Base-by-base conservation (phyloP, 2,329 filamentous ascomycete genomes). In the Trichoderma guizhouense region DNA sequence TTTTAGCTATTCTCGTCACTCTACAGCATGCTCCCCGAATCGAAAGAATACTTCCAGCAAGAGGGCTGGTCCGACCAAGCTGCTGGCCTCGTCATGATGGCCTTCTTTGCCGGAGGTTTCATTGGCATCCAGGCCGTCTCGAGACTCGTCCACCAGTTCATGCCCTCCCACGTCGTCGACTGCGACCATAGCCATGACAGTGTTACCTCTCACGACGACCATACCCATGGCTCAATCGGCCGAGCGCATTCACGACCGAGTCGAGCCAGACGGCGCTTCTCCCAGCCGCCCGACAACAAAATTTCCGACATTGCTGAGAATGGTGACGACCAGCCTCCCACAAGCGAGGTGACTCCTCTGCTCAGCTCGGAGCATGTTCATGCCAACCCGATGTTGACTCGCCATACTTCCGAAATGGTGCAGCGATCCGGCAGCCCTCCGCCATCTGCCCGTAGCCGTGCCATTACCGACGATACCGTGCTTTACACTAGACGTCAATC, bases 1-100 rank as follows among this genome's bases (percentile, higher is more conserved):
- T 47, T 21, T 15, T 11, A 97, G 94, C 88, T 97, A 53, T 98
- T 97, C 81, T 97, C 95, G 43, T 91, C 95, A 1, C 83, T 98
- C 34, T 97, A 95, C 81, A 96, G 91, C 81, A 98, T 98, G 93
- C 87, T 98, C 8, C 95, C 95, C 11, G 94, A 93, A 24, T 91
- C 95, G 2, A 94, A 92, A 78, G 86, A 85, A 51, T 97, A 97
- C 78, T 86, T 99, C 4, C 84, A 87, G 72, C 86, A 90, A 69
- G 92, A 90, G 66, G 91, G 90, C 18, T 90, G 91, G 81, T 86
- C 88, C 8, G 85, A 93, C 3, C 88, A 90, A 73, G 79, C 83
- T 2, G 93, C 95, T 7, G 91, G 91, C 15, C 87, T 93, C 77
- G 82, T 90, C 36, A 84, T 94, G 77, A 91, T 94, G 78, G 87